Conservation (phyloP, 768 basidiomycete species). For the Lactarius indigo region DNA sequence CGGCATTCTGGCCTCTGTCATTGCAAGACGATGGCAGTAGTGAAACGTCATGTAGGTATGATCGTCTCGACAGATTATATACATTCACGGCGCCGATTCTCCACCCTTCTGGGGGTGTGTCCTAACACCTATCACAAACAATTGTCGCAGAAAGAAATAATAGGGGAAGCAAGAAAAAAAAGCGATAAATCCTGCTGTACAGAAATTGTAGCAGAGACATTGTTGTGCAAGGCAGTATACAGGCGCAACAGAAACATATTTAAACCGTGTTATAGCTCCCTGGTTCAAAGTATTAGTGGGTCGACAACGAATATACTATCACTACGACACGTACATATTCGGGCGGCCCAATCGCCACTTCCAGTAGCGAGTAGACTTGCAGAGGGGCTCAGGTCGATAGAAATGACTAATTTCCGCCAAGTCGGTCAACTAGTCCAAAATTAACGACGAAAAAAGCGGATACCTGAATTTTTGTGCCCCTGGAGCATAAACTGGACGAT, state of each 20-base stretch:
- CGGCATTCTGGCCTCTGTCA: slow-evolving; percentile 11
- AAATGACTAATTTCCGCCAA: slow-evolving; percentile 48
- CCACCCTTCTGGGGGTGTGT: slow-evolving; percentile 6
- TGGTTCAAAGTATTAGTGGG: slow-evolving; percentile 14
- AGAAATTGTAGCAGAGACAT: slow-evolving; percentile 9
- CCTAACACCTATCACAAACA: slow-evolving; percentile 18
- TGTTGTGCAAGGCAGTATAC: slow-evolving; percentile 13
- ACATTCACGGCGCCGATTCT: slow-evolving; percentile 12
- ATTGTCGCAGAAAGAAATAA: slow-evolving; percentile 3
- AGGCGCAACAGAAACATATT: background rate
- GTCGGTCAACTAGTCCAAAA: background rate
- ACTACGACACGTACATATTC: slow-evolving; percentile 52
- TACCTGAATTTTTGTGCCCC: slow-evolving; percentile 67
- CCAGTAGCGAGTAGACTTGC: slow-evolving; percentile 65
- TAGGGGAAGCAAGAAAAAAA: slow-evolving; percentile 20
- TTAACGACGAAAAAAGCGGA: background rate
- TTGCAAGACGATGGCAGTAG: slow-evolving; percentile 5
- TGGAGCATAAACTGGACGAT: slow-evolving; percentile 93
- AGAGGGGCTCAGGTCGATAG: slow-evolving; percentile 62
- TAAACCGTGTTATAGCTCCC: slow-evolving; percentile 30
- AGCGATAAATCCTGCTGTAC: slow-evolving; percentile 13
- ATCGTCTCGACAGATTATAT: slow-evolving; percentile 17
- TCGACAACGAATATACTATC: background rate
- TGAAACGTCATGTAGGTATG: slow-evolving; percentile 8
- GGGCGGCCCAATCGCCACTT: slow-evolving; percentile 67